phyloP scores from a whole-genome alignment of 2,329 filamentous ascomycete species.

The Sphaerostilbella broomeana region DNA sequence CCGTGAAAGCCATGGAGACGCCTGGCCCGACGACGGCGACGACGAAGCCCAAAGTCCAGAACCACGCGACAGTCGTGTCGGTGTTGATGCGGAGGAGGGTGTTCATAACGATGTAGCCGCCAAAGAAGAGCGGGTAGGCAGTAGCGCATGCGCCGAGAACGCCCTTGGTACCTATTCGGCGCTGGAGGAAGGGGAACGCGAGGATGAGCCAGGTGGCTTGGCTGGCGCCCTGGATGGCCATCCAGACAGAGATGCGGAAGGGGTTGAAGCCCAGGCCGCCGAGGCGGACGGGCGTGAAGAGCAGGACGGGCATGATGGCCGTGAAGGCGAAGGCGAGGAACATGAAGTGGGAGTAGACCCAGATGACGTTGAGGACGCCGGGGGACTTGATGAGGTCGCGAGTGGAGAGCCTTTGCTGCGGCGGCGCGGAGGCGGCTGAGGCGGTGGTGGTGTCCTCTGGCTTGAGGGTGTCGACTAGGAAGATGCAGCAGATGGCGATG shows the following conservation, averaged over 20 bases:
- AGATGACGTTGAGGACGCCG: constrained; percentile 59
- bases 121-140: constrained; percentile 59
- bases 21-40: constrained; percentile 51
- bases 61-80: constrained; percentile 32
- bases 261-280: constrained; percentile 62
- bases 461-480: constrained; percentile 56
- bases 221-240: constrained; percentile 56
- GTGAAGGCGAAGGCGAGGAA: constrained; percentile 67
- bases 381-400: constrained; percentile 50
- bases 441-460: constrained; percentile 1
- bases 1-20: constrained; percentile 64
- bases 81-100: constrained; percentile 34
- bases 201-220: constrained; percentile 68
- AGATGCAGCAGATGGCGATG: constrained; percentile 41
- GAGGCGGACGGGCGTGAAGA: constrained; percentile 53
- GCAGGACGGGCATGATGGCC: constrained; percentile 61
- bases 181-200: constrained; percentile 62
- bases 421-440: constrained; percentile 5
- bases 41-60: constrained; percentile 46
- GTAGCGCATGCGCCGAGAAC: constrained; percentile 51
- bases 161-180: constrained; percentile 57
- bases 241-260: constrained; percentile 57
- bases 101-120: constrained; percentile 50
- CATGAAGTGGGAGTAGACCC: constrained; percentile 59
- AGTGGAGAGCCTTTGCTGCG: constrained; percentile 16